Evolutionary conservation across 352 stramenopile species (phyloP), one percentile per base, ranked within the genome.

Genomic region (Phytophthora pistaciae): DNA sequence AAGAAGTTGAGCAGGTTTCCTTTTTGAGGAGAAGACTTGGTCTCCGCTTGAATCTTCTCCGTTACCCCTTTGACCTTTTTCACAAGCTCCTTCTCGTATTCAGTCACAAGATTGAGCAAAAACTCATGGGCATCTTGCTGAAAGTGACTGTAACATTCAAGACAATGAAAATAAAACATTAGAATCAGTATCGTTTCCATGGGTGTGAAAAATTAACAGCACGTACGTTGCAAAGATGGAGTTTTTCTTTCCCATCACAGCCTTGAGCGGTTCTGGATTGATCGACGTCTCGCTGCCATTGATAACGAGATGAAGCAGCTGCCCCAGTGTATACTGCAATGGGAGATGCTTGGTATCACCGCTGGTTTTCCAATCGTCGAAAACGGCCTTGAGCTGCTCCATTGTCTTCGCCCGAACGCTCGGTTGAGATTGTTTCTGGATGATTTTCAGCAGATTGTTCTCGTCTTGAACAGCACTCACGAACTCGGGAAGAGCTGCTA

Each of bases 51-150:
- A 57, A 82, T 53, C 57, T 89, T 90, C 10, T 73, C 60, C 21
- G 74, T 70, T 7, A 77, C 33, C 62, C 76, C 67, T 66, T 70
- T 55, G 7, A 93, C 83, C 9, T 78, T 83, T 53, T 76, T 29
- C 8, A 91, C 68, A 10, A 96, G 76, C 59, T 97, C 90, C 56
- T 91, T 92, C 60, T 97, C 90, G 70, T 93, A 94, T 52, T 96
- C 90, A 5, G 85, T 92, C 54, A 97, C 78, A 9, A 97, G 44
- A 44, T 92, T 91, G 18, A 96, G 76, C 57, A 97, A 68, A 65
- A 97, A 97, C 59, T 97, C 90, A 59, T 97, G 90, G 2, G 90
- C 90, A 50, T 97, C 90, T 75, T 97, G 90, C 62, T 97, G 90
- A 53, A 88, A 83, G 64, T 93, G 85, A 8, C 90, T 95, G 64